phyloP scores from a whole-genome alignment of 2,329 filamentous ascomycete species.

The Clathrospora elynae region DNA sequence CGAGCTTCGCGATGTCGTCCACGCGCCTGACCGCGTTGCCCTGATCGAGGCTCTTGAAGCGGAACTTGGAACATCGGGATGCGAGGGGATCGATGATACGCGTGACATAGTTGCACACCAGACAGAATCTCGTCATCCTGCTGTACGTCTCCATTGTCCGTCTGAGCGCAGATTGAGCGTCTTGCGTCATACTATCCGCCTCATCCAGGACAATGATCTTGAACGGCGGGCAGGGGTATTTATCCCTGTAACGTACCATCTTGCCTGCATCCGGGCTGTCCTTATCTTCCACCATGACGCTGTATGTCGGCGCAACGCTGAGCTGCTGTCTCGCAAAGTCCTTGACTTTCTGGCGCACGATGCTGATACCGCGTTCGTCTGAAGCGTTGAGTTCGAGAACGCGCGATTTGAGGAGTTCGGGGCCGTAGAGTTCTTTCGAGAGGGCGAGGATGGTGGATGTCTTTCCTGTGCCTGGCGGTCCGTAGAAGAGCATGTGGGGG shows the following conservation, averaged over 20 bases:
- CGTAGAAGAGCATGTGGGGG: slow-evolving; percentile 99
- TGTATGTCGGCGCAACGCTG: slow-evolving; percentile 72
- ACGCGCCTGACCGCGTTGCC: slow-evolving; percentile 79
- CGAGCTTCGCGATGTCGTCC: slow-evolving; percentile 78
- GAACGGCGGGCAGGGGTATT: slow-evolving; percentile 94
- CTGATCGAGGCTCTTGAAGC: slow-evolving; percentile 94
- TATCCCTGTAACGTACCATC: slow-evolving; percentile 56
- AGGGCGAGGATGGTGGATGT: slow-evolving; percentile 97
- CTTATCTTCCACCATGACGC: slow-evolving; percentile 60
- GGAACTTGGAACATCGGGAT: slow-evolving; percentile 91
- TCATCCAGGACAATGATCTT: slow-evolving; percentile 99
- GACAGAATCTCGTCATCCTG: slow-evolving; percentile 94
- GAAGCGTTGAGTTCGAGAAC: slow-evolving; percentile 99
- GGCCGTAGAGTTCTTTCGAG: slow-evolving; percentile 95
- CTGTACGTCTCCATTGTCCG: slow-evolving; percentile 98
- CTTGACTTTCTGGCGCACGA: slow-evolving; percentile 97
- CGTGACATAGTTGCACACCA: slow-evolving; percentile 99
- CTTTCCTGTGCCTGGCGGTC: slow-evolving; percentile 95
- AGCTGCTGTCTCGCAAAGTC: slow-evolving; percentile 96
- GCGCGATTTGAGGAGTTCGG: slow-evolving; percentile 86
- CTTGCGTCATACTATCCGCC: slow-evolving; percentile 98
- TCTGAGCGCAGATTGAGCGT: slow-evolving; percentile 89
- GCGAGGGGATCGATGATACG: slow-evolving; percentile 96
- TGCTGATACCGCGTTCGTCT: slow-evolving; percentile 95
- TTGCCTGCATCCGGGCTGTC: slow-evolving; percentile 31